These are phyloP conservation scores for Saturnispora sekii DNA, from an alignment of 805 yeast genomes.

Conservation along the genomic window DNA sequence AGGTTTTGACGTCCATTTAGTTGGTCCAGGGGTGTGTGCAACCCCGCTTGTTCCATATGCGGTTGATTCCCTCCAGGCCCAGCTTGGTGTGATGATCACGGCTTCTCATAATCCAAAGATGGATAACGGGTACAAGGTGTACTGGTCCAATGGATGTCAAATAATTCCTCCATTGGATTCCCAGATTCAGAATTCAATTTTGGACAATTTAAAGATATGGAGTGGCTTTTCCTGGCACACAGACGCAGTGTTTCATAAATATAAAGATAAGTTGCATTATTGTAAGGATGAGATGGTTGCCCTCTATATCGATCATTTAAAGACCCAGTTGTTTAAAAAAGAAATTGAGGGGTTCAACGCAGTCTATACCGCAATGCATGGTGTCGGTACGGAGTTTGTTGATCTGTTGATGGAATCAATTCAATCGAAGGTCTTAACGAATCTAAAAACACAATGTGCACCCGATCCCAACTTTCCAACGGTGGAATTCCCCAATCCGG, in stretches of 20 bases:
- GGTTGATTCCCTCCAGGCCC: constrained; percentile 50
- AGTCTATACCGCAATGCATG: constrained; percentile 93
- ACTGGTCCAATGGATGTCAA: constrained; percentile 90
- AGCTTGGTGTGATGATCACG: constrained; percentile 87
- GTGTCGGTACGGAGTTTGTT: constrained; percentile 72
- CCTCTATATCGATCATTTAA: constrained; percentile 29
- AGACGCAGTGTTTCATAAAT: constrained; percentile 17
- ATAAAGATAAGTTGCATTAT: constrained; percentile 23
- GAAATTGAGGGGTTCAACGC: constrained; percentile 33
- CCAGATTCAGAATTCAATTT: constrained; percentile 58
- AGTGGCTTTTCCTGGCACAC: constrained; percentile 32
- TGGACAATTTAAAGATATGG: constrained; percentile 54
- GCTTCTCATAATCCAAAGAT: constrained; percentile 80
- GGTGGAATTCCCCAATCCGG: constrained; percentile 90
- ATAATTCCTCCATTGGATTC: constrained; percentile 87
- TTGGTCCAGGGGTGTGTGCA: constrained; percentile 40
- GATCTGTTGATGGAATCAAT: constrained; percentile 29
- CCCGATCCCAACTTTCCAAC: constrained; percentile 88
- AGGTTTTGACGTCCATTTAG: constrained; percentile 62
- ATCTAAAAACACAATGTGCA: constrained; percentile 43
- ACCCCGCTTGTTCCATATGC: constrained; percentile 93
- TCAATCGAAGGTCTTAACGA: background rate
- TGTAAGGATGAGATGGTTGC: constrained; percentile 35
- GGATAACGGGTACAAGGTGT: constrained; percentile 93
- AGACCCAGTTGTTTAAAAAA: constrained; percentile 27